Conservation (phyloP, 108 stramenopile genomes). For the Asterionellopsis glacialis region DNA sequence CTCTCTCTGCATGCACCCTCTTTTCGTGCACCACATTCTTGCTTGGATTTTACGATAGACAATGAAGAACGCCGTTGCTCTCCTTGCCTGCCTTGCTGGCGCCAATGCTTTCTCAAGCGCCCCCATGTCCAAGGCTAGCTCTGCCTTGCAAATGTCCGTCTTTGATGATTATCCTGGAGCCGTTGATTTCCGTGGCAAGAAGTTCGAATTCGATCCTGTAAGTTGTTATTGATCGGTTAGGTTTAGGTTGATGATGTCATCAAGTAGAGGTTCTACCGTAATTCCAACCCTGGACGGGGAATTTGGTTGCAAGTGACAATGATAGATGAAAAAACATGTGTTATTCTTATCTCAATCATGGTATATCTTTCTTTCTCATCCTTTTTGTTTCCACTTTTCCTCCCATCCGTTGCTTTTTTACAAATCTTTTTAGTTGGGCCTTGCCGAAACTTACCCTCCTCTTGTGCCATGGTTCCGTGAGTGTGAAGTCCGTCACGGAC, state of each 20-base stretch:
- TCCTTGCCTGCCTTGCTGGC: slow-evolving; percentile 53
- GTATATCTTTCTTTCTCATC: too few species aligned
- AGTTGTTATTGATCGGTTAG: not conserved
- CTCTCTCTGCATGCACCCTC: too few species aligned
- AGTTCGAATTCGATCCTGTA: slow-evolving; percentile 60
- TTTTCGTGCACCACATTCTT: too few species aligned
- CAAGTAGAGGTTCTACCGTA: too few species aligned
- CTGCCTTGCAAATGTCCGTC: slow-evolving; percentile 34
- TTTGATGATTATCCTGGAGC: slow-evolving; percentile 40
- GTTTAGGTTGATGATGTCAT: slow-evolving; percentile 8
- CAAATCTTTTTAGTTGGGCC: slow-evolving; percentile 28
- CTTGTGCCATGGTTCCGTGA: slow-evolving; percentile 83
- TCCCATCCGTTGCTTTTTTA: not conserved
- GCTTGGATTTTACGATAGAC: slow-evolving; percentile 12
- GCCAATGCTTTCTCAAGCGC: slow-evolving; percentile 65
- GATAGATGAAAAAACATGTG: too few species aligned
- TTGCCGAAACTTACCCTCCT: slow-evolving; percentile 59
- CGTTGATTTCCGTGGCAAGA: slow-evolving; percentile 42
- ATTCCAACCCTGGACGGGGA: too few species aligned
- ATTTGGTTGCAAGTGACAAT: too few species aligned
- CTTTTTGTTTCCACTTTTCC: not conserved
- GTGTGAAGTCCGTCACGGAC: slow-evolving; percentile 82
- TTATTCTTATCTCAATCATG: too few species aligned
- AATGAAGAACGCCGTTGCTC: slow-evolving; percentile 55
- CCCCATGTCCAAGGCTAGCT: slow-evolving; percentile 31